phyloP scores from a whole-genome alignment of 441 rosid genomes.

The Lepidium campestre region DNA sequence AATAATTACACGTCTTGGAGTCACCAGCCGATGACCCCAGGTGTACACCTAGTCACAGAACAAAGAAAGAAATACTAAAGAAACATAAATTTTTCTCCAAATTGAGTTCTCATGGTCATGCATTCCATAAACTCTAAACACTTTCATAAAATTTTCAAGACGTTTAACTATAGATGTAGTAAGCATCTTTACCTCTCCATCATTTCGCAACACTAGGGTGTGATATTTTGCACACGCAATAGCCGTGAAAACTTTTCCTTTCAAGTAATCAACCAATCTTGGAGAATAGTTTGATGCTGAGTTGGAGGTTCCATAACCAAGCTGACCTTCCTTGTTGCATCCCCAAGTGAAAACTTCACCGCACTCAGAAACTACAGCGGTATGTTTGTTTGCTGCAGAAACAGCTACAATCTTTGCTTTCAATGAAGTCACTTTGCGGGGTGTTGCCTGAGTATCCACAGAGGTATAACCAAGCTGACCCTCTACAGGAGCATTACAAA shows the following conservation, averaged over 20 bases:
- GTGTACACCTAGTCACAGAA: slow-evolving; percentile 62
- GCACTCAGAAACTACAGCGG: slow-evolving; percentile 86
- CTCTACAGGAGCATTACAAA: slow-evolving; percentile 52
- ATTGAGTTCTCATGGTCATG: slow-evolving; percentile 1
- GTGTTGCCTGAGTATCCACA: slow-evolving; percentile 95
- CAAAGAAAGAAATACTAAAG: slow-evolving; percentile 26
- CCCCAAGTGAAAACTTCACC: slow-evolving; percentile 99
- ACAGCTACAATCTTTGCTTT: slow-evolving; percentile 76
- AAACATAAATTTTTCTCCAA: not conserved
- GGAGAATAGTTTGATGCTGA: slow-evolving; percentile 97
- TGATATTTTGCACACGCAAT: slow-evolving; percentile 85
- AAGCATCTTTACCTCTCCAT: slow-evolving; percentile 67
- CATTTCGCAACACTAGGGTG: slow-evolving; percentile 75
- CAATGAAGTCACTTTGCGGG: slow-evolving; percentile 85
- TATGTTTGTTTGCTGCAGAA: slow-evolving; percentile 96
- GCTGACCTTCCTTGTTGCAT: slow-evolving; percentile 95
- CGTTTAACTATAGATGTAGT: not conserved
- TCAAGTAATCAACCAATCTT: slow-evolving; percentile 86
- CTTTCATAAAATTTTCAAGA: not conserved
- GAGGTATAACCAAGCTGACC: slow-evolving; percentile 98
- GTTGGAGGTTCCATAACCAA: slow-evolving; percentile 98
- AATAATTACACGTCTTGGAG: slow-evolving; percentile 77
- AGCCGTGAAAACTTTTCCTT: slow-evolving; percentile 63
- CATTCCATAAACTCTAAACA: not conserved
- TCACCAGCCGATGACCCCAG: slow-evolving; percentile 98